Base-by-base conservation (phyloP, 2,329 filamentous ascomycete species). In the Hymenoscyphus occultus region DNA sequence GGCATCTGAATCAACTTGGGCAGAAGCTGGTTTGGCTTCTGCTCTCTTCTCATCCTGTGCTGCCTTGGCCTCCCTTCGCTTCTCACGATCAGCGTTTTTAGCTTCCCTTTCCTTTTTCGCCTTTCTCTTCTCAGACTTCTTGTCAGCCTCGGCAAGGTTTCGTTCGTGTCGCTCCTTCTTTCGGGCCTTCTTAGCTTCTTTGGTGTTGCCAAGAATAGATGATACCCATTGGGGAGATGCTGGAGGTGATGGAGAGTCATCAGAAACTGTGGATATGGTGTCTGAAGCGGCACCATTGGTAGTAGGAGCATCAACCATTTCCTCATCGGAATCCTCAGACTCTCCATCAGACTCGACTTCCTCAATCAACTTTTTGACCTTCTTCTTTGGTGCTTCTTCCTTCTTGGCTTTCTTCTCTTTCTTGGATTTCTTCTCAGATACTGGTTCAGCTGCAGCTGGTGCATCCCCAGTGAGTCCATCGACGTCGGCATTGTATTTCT, bases 401-500 rank as follows among this genome's bases (percentile, higher is more conserved):
- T 69, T 72, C 78, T 80, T 84, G 72, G 79, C 80, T 79, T 81
- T 83, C 76, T 84, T 83, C 48, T 81, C 78, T 76, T 75, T 74
- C 71, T 78, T 77, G 48, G 78, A 75, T 65, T 79, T 79, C 78
- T 80, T 84, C 72, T 79, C 78, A 72, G 73, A 75, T 59, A 76
- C 74, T 32, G 78, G 72, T 59, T 79, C 78, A 70, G 76, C 75
- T 35, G 80, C 83, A 48, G 88, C 84, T 14, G 85, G 83, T 71
- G 90, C 89, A 72, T 91, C 86, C 59, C 86, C 86, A 66, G 83
- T 83, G 60, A 97, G 81, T 69, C 93, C 94, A 78, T 99, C 95
- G 62, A 92, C 95, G 76, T 98, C 93, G 59, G 87, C 84, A 78
- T 98, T 98, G 84, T 99, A 99, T 79, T 94, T 95, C 76, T 92